Evolutionary conservation across 2,329 filamentous ascomycete genomes (phyloP).

Genomic region (Hirsutella thompsonii): DNA sequence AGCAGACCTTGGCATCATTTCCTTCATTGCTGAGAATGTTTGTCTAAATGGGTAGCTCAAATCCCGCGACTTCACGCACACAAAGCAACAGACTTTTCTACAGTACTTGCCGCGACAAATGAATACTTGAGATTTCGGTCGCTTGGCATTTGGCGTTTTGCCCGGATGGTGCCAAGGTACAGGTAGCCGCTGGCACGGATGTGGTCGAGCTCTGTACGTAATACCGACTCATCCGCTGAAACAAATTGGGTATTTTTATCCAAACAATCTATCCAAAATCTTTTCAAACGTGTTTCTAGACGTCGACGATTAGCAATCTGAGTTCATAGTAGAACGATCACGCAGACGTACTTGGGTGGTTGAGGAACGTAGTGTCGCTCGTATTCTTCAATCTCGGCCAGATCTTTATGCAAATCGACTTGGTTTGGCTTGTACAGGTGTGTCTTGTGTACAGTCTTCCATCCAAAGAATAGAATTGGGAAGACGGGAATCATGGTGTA

Average conservation of each 20-base stretch:
- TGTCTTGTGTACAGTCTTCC: constrained; percentile 58
- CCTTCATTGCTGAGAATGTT: too few relatives aligned
- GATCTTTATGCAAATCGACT: constrained; percentile 48
- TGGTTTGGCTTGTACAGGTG: constrained; percentile 41
- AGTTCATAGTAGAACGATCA: too few relatives aligned
- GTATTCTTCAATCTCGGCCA: constrained; percentile 57
- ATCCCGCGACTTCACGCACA: too few relatives aligned
- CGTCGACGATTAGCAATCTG: neutral
- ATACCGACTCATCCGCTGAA: neutral
- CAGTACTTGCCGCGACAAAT: too few relatives aligned
- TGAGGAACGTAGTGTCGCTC: constrained; percentile 43
- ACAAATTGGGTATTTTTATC: constrained; percentile 1
- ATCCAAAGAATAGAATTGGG: constrained; percentile 54
- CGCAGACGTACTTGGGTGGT: constrained; percentile 34
- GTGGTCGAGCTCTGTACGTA: neutral
- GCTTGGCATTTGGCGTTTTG: too few relatives aligned
- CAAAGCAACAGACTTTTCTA: too few relatives aligned
- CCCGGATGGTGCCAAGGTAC: too few relatives aligned
- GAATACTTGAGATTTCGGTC: too few relatives aligned
- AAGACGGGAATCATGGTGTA: constrained; percentile 66
- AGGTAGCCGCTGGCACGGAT: too few relatives aligned
- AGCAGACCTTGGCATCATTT: too few relatives aligned
- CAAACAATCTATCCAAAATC: constrained; percentile 10
- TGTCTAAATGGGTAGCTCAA: too few relatives aligned
- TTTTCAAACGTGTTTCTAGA: constrained; percentile 9